phyloP scores from a whole-genome alignment of 1,284 basidiomycete genomes.

The Ustilago curta region DNA sequence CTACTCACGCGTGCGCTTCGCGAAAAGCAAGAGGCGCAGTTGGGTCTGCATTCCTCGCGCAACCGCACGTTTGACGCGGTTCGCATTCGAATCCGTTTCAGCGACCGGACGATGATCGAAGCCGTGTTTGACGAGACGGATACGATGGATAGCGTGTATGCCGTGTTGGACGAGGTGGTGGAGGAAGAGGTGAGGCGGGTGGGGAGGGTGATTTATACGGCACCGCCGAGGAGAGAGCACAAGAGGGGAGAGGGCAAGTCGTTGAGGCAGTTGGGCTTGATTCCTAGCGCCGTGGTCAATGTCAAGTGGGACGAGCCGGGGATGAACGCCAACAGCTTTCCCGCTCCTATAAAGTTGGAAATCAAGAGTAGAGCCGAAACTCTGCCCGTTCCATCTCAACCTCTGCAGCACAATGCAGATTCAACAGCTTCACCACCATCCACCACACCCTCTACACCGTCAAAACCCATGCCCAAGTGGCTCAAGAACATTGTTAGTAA shows the following conservation, averaged over 20 bases:
- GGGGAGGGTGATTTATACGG: slow-evolving; percentile 82
- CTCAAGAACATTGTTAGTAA: slow-evolving; percentile 52
- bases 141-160: slow-evolving; percentile 83
- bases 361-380: slow-evolving; percentile 24
- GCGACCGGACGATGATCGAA: slow-evolving; percentile 85
- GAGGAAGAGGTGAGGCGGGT: slow-evolving; percentile 77
- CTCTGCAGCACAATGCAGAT: slow-evolving; percentile 2
- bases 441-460: not conserved
- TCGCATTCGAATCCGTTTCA: slow-evolving; percentile 82
- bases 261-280: slow-evolving; percentile 79
- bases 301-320: slow-evolving; percentile 80
- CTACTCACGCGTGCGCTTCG: slow-evolving; percentile 78
- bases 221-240: slow-evolving; percentile 83
- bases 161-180: slow-evolving; percentile 80
- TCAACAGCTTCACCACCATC: not conserved
- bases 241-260: slow-evolving; percentile 80
- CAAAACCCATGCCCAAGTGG: slow-evolving; percentile 50
- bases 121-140: slow-evolving; percentile 79
- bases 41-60: slow-evolving; percentile 74
- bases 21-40: slow-evolving; percentile 74
- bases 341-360: slow-evolving; percentile 39
- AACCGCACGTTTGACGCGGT: slow-evolving; percentile 83
- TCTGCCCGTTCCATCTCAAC: slow-evolving; percentile 12
- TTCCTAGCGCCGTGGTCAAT: slow-evolving; percentile 81
- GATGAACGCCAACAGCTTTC: slow-evolving; percentile 72